These are phyloP conservation scores for Acarospora socialis DNA, from an alignment of 2,329 filamentous ascomycete genomes.

Conservation along the genomic window DNA sequence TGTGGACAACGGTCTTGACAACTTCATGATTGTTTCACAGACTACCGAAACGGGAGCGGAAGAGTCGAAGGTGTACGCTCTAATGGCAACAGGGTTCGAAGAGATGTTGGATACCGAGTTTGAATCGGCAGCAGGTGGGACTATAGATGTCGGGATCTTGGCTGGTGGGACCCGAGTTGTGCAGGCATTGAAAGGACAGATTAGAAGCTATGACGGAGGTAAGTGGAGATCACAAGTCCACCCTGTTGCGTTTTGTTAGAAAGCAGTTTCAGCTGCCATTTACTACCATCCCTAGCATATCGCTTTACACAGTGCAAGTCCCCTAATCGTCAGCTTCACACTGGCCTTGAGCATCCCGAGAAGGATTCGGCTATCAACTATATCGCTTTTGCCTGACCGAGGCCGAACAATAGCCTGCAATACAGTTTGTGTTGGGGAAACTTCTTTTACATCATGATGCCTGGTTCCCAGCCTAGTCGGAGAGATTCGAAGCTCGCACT, in stretches of 20 bases:
- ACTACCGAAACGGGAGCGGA: conserved; percentile 50
- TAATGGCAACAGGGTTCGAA: conserved; percentile 61
- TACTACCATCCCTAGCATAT: neutral
- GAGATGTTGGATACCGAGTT: conserved; percentile 75
- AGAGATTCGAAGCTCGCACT: no score
- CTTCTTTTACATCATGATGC: no score
- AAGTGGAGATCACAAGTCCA: no score
- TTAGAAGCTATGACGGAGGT: conserved; percentile 84
- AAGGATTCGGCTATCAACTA: no score
- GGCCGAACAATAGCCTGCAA: no score
- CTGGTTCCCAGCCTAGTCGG: no score
- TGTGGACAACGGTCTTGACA: conserved; percentile 51
- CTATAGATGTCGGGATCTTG: conserved; percentile 72
- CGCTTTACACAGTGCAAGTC: neutral
- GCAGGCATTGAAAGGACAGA: conserved; percentile 73
- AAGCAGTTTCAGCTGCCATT: conserved; percentile 10
- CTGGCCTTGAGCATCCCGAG: no score
- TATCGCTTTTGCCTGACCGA: no score
- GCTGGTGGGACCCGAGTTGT: conserved; percentile 69
- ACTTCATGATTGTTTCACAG: conserved; percentile 73
- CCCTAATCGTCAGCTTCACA: no score
- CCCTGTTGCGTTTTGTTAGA: conserved; percentile 5
- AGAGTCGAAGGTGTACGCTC: conserved; percentile 61
- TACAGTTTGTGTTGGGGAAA: no score
- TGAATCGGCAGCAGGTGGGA: conserved; percentile 74